These are phyloP conservation scores for Candida insectorum DNA, from an alignment of 805 yeast genomes.

Conservation along the genomic window DNA sequence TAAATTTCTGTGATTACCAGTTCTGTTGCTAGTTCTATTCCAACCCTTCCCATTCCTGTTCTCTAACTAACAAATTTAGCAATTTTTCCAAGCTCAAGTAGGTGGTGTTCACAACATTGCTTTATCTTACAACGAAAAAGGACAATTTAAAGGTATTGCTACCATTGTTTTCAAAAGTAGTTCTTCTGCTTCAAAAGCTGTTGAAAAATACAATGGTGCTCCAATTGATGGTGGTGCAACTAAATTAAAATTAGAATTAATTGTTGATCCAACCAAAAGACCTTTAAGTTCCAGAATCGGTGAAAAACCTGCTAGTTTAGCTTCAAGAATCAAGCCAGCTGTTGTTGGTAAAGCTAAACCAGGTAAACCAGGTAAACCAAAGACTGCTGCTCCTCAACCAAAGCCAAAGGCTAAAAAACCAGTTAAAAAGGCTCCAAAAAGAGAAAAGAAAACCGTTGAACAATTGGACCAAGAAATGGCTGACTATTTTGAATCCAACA, in stretches of 20 bases:
- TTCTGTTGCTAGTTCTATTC: too few species aligned
- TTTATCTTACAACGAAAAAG: conserved; percentile 80
- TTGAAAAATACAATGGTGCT: conserved; percentile 83
- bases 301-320: conserved; percentile 31
- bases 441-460: conserved; percentile 71
- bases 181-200: conserved; percentile 73
- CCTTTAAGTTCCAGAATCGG: conserved; percentile 73
- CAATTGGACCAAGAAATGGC: conserved; percentile 98
- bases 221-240: conserved; percentile 86
- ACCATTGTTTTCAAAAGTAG: conserved; percentile 72
- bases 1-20: too few species aligned
- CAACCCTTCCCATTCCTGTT: too few species aligned
- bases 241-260: conserved; percentile 74
- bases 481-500: conserved; percentile 67
- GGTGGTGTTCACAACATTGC: conserved; percentile 77
- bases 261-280: conserved; percentile 78
- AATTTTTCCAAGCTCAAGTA: conserved; percentile 81
- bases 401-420: conserved; percentile 20
- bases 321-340: conserved; percentile 19
- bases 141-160: conserved; percentile 89
- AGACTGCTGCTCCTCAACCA: conserved; percentile 8
- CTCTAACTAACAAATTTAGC: too few species aligned
- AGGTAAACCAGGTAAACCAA: conserved; percentile 9
- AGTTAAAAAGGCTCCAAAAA: conserved; percentile 33
- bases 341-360: conserved; percentile 13